These are phyloP conservation scores for Grosmannia huntii DNA, from an alignment of 2,329 filamentous ascomycete genomes.

Conservation along the genomic window DNA sequence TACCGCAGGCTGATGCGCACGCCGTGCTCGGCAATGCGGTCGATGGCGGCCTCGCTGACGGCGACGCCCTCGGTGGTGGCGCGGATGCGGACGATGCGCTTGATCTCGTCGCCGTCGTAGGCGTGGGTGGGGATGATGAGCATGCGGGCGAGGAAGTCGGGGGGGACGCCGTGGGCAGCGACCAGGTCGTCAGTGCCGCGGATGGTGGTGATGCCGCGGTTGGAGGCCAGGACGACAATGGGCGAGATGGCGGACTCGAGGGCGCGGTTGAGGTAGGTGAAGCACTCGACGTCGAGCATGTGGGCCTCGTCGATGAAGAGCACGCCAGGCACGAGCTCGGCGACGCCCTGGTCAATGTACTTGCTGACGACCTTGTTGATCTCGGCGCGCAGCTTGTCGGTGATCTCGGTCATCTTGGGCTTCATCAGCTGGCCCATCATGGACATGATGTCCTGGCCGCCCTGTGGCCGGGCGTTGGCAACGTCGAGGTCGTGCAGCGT, in stretches of 20 bases:
- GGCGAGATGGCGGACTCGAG: conserved; percentile 89
- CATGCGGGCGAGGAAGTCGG: conserved; percentile 84
- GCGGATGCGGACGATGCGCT: conserved; percentile 77
- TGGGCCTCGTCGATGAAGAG: conserved; percentile 99
- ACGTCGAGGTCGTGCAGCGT: conserved; percentile 94
- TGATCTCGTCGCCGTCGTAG: conserved; percentile 81
- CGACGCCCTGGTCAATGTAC: conserved; percentile 97
- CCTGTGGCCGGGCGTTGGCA: conserved; percentile 87
- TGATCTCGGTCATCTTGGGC: conserved; percentile 98
- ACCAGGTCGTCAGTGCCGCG: conserved; percentile 72
- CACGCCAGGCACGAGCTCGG: conserved; percentile 94
- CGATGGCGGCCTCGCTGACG: conserved; percentile 70
- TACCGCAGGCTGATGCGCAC: conserved; percentile 85
- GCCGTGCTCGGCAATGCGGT: conserved; percentile 77
- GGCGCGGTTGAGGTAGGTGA: conserved; percentile 97
- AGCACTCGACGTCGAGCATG: conserved; percentile 99
- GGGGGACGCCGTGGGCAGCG: conserved; percentile 84
- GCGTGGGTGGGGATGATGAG: conserved; percentile 92
- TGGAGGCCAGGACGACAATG: conserved; percentile 94
- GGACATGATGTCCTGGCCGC: conserved; percentile 98
- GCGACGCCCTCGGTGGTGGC: conserved; percentile 69
- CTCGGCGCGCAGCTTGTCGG: conserved; percentile 86
- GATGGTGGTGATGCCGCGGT: conserved; percentile 87
- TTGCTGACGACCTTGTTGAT: conserved; percentile 99
- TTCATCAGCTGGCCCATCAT: conserved; percentile 99